These are phyloP conservation scores for Paxillus rubicundulus DNA, from an alignment of 768 basidiomycete species.

Conservation along the genomic window DNA sequence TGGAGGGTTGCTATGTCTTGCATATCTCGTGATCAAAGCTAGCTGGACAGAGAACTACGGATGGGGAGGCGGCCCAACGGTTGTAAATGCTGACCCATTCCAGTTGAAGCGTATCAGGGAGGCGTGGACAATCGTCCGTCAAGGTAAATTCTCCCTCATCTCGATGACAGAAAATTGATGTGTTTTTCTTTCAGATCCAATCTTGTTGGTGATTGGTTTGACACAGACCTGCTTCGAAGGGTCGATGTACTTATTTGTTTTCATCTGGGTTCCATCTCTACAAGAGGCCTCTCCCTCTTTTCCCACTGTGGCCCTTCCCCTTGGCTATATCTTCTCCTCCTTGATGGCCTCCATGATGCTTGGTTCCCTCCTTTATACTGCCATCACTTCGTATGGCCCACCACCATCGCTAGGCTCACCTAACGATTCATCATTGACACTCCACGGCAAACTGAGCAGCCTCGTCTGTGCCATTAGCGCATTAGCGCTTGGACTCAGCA, in stretches of 20 bases:
- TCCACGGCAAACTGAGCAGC: conserved; percentile 68
- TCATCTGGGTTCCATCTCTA: conserved; percentile 76
- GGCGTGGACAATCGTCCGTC: conserved; percentile 56
- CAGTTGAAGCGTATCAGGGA: conserved; percentile 52
- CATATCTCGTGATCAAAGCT: conserved; percentile 53
- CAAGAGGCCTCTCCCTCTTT: conserved; percentile 53
- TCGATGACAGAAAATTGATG: neutral
- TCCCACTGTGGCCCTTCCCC: conserved; percentile 46
- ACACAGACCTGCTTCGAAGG: conserved; percentile 83
- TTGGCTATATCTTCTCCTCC: conserved; percentile 77
- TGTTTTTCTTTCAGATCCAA: conserved; percentile 42
- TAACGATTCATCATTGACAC: conserved; percentile 41
- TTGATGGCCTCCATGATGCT: conserved; percentile 86
- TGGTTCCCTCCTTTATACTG: conserved; percentile 68
- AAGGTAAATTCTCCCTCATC: conserved; percentile 35
- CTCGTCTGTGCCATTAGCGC: conserved; percentile 60
- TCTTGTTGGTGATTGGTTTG: conserved; percentile 62
- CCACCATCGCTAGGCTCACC: conserved; percentile 20
- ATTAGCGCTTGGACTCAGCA: conserved; percentile 51
- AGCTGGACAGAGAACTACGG: conserved; percentile 75
- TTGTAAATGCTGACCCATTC: conserved; percentile 37
- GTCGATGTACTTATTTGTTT: conserved; percentile 84
- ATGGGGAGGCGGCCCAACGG: conserved; percentile 31
- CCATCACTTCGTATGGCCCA: conserved; percentile 38
- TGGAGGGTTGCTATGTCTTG: conserved; percentile 50